Base-by-base conservation (phyloP, 1,139 yeast species). In the Nakaseomyces nivariensis region DNA sequence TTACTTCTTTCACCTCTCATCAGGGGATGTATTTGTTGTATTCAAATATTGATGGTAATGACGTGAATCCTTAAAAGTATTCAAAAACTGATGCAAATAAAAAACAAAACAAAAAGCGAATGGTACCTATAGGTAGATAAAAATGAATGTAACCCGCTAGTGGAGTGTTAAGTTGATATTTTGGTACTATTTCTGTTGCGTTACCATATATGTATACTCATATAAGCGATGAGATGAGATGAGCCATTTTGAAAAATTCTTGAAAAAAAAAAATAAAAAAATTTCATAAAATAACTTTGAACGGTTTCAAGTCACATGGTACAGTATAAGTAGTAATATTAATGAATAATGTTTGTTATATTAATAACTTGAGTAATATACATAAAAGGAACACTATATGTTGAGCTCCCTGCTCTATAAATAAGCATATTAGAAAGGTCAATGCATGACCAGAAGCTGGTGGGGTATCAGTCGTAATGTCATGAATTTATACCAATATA, bases 1-100 rank as follows among this genome's bases (percentile, higher is more conserved):
- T 43, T 46, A 13, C 24, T 17, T 43, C 38, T 41, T 24, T 27
- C 33, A 10, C 46, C 32, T 17, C 34, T 41, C 45, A 47, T 41
- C 3, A 13, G 11, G 4, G 13, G 17, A 17, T 33, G 36, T 36
- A 36, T 36, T 17, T 7, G 31, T 9, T 29, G 31, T 29, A 6
- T 3, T 29, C 31, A 7, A 7, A 9, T 29, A 7, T 9, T 9
- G 3, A 6, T 29, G 31, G 31, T 1, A 29, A 29, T 29, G 31
- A 1, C 9, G 31, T 29, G 9, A 29, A 29, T 29, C 31, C 31
- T 29, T 29, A 1, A 29, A 29, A 29, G 2, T 29, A 29, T 9
- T 29, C 22, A 17, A 17, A 17, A 17, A 17, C 22, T 17, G 22
- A 17, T 29, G 31, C 31, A 29, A 29, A 29, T 7, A 29, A 29